Evolutionary conservation across 129 eudicot species (phyloP), one percentile per base, ranked within the genome.

Genomic region (Scalesia atractyloides): DNA sequence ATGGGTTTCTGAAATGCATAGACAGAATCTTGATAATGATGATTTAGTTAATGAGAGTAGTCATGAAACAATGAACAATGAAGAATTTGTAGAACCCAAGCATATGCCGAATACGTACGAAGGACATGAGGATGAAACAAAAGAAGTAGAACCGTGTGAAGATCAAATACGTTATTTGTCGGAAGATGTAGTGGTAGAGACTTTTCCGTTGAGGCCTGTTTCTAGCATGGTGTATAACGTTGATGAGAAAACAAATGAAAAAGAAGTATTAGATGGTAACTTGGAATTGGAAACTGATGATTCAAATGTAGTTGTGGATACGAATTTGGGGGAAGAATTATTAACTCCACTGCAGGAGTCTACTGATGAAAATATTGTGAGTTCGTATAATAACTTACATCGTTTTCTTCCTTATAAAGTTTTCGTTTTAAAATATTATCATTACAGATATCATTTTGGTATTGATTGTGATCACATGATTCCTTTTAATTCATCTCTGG

Each of bases 201-300:
- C 90, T 44, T 89, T 93, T 81, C 98, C 96, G 9, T 54, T 84
- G 68, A 72, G 88, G 71, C 89, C 92, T 49, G 73, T 82, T 75
- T 63, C 76, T 60, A 66, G 61, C 60, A 73, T 30, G 47, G 14
- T 73, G 46, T 33, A 74, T 68, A 50, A 67, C 15, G 20, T 66
- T 18, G 87, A 81, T 51, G 79, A 49, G 37, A 64, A 61, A 34
- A 70, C 69, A 63, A 60, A 59, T 63, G 62, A 73, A 44, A 7
- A 66, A 62, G 51, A 44, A 57, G 79, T 37, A 2, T 5, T 61
- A 26, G 64, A 76, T 39, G 49, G 14, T 63, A 26, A 16, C 9
- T 37, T 63, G 24, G 68, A 63, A 63, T 16, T 37, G 49, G 49
- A n/a, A 63, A 17, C 48, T 37, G 49, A 13, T 60, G 70, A 64